phyloP scores from a whole-genome alignment of 306 rosid species.

The Prunus mira region DNA sequence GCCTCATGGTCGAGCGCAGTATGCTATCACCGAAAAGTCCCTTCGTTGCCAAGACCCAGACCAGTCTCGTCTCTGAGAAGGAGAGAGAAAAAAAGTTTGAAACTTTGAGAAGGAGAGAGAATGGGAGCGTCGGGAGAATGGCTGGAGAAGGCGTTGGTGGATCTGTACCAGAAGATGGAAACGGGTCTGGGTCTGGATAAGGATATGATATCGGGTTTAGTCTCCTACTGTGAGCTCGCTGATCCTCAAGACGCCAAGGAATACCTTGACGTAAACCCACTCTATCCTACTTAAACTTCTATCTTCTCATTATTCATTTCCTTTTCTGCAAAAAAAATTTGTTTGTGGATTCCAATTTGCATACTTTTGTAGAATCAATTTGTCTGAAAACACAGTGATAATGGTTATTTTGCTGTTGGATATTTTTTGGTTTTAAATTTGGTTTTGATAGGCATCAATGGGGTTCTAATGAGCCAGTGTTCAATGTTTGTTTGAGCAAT shows the following conservation, averaged over 20 bases:
- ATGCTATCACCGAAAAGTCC: not conserved
- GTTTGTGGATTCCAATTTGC: slow-evolving; percentile 2
- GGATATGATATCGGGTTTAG: slow-evolving; percentile 86
- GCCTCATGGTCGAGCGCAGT: not conserved
- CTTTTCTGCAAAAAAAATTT: not conserved
- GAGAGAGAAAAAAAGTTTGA: not conserved
- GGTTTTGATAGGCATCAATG: not conserved
- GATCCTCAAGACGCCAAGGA: slow-evolving; percentile 86
- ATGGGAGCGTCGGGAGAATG: slow-evolving; percentile 76
- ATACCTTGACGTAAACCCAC: slow-evolving; percentile 69
- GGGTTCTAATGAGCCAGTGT: not conserved
- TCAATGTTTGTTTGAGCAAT: not conserved
- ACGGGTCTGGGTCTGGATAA: slow-evolving; percentile 67
- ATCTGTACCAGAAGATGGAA: slow-evolving; percentile 63
- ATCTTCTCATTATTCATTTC: slow-evolving; percentile 5
- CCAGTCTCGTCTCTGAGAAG: not conserved
- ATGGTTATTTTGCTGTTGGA: not conserved
- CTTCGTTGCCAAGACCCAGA: not conserved
- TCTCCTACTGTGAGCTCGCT: slow-evolving; percentile 87
- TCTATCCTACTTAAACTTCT: not conserved
- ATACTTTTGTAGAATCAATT: not conserved
- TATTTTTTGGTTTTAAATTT: not conserved
- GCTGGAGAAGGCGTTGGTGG: slow-evolving; percentile 82
- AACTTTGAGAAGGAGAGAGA: slow-evolving; percentile 9
- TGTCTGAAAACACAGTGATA: not conserved